A percentile compares a stretch with the other conserved stretches of the same genome.
Evolutionary conservation across 2,329 filamentous ascomycete genomes (phyloP).

Genomic region (Stenocarpella maydis): DNA sequence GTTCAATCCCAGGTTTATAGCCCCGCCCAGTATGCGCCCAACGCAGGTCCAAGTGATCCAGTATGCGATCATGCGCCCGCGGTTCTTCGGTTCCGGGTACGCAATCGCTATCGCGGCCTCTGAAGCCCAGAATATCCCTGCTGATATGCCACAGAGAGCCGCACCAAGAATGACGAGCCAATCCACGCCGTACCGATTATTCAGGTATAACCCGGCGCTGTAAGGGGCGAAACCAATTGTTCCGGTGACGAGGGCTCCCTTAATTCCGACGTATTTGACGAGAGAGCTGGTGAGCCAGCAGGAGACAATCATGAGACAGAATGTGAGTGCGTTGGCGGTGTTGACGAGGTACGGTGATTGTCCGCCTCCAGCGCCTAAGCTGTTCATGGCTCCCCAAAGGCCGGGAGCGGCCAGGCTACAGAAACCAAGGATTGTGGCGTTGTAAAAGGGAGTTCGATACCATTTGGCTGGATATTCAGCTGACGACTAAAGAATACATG

Average conservation of each 20-base stretch:
- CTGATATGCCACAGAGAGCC: conserved; percentile 73
- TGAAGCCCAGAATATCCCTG: conserved; percentile 78
- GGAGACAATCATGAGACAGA: conserved; percentile 44
- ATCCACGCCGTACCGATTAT: conserved; percentile 72
- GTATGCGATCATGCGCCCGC: conserved; percentile 70
- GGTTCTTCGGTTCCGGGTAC: conserved; percentile 75
- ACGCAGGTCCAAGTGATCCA: conserved; percentile 60
- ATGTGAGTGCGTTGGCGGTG: not conserved
- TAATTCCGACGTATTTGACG: not conserved
- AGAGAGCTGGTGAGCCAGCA: conserved; percentile 10
- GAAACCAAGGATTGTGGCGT: not conserved
- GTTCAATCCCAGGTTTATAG: conserved; percentile 35
- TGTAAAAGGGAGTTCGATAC: conserved; percentile 2
- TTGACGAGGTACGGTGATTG: not conserved
- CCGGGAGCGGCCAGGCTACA: conserved; percentile 47
- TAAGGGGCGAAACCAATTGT: conserved; percentile 72
- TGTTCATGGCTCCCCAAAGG: conserved; percentile 64
- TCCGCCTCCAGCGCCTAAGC: conserved; percentile 34
- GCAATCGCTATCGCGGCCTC: conserved; percentile 77
- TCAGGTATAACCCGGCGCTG: conserved; percentile 74
- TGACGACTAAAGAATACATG: not conserved
- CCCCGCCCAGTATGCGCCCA: conserved; percentile 30
- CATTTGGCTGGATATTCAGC: not conserved
- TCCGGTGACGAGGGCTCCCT: not conserved
- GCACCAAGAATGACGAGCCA: conserved; percentile 76